A percentile compares a stretch with the other conserved stretches of the same genome.
Conservation (phyloP, 345 rosid genomes). For the Eucalyptus decipiens region DNA sequence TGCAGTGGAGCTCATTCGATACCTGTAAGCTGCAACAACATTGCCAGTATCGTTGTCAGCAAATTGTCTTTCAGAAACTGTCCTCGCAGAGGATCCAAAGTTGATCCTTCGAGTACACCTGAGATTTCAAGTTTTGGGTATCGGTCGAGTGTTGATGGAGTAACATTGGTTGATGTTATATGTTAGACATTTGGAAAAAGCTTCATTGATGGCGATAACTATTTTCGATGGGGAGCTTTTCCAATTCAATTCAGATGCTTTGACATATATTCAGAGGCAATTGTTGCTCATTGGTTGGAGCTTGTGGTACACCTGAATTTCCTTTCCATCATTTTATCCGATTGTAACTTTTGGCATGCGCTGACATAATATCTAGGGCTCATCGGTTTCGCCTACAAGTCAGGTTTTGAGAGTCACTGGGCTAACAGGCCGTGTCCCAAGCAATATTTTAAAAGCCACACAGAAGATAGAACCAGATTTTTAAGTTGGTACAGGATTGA, state of each 20-base stretch:
- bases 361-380: neutral
- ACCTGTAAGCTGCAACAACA: constrained; percentile 13
- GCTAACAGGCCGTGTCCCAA: neutral
- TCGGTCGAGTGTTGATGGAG: neutral
- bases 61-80: neutral
- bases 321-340: neutral
- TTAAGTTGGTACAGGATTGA: neutral
- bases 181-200: neutral
- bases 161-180: neutral
- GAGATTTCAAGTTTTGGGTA: neutral
- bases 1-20: constrained; percentile 68
- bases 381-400: neutral
- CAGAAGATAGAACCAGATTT: neutral
- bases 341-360: neutral
- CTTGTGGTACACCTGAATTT: neutral
- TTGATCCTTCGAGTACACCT: neutral
- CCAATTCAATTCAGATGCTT: neutral
- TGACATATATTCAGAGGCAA: neutral
- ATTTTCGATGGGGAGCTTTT: neutral
- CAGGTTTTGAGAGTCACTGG: neutral
- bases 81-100: neutral
- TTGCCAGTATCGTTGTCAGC: neutral
- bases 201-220: neutral
- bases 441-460: neutral
- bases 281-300: neutral